Percentiles rank a stretch among this genome's conserved stretches.
These are phyloP conservation scores for Pseudopyricularia javanii DNA, from an alignment of 2,329 filamentous ascomycete species.

Conservation along the genomic window DNA sequence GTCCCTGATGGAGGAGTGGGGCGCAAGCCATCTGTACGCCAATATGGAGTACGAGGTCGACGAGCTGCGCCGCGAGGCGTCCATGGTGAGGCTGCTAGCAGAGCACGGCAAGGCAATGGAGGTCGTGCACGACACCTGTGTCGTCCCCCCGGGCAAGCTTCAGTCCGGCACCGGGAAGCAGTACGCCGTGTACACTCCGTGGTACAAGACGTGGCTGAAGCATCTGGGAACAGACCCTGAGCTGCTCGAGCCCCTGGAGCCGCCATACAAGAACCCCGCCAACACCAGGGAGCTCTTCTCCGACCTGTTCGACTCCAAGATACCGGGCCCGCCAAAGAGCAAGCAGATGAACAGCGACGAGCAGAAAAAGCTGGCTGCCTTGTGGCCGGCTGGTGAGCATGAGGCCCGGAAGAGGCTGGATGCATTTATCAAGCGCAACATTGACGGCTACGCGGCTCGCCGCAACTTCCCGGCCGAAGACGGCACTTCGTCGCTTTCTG, in stretches of 20 bases:
- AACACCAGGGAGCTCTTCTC: constrained; percentile 28
- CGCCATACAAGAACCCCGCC: constrained; percentile 41
- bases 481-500: constrained; percentile 57
- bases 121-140: constrained; percentile 69
- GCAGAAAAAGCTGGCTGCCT: constrained; percentile 36
- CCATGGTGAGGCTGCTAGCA: constrained; percentile 47
- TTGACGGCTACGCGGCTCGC: constrained; percentile 46
- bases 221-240: constrained; percentile 60
- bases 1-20: constrained; percentile 58
- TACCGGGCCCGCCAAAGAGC: constrained; percentile 50
- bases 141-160: constrained; percentile 63
- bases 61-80: constrained; percentile 66
- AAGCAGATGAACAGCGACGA: constrained; percentile 51
- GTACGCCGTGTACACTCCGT: constrained; percentile 75
- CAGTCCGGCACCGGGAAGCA: constrained; percentile 59
- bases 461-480: constrained; percentile 55
- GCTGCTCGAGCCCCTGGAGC: constrained; percentile 48
- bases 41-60: constrained; percentile 92
- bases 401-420: constrained; percentile 53
- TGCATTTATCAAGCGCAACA: constrained; percentile 55
- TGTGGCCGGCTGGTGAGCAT: constrained; percentile 56
- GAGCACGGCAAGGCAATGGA: constrained; percentile 55
- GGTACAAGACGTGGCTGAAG: constrained; percentile 66
- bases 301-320: constrained; percentile 43
- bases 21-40: constrained; percentile 60